phyloP scores from a whole-genome alignment of 208 protist genomes.

The Endotrypanum monterogeii region DNA sequence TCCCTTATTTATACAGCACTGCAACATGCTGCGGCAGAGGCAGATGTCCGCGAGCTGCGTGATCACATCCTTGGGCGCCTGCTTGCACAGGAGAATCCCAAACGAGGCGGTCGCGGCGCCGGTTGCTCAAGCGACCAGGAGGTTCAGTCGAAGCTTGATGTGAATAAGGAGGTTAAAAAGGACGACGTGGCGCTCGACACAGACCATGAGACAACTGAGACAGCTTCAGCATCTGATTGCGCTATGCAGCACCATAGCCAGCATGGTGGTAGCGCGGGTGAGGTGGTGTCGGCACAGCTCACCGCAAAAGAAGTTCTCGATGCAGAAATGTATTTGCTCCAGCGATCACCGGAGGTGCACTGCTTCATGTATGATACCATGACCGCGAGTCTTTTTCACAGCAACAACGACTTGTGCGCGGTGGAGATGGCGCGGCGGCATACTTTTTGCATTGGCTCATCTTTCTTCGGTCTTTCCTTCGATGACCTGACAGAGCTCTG shows the following conservation, averaged over 20 bases:
- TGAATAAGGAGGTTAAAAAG: background rate
- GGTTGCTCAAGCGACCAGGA: background rate
- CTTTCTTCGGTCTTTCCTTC: slow-evolving; percentile 43
- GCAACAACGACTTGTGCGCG: slow-evolving; percentile 37
- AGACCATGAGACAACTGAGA: background rate
- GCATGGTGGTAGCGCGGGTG: background rate
- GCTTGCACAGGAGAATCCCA: slow-evolving; percentile 7
- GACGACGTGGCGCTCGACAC: background rate
- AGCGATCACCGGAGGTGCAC: slow-evolving; percentile 48
- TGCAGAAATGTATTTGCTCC: slow-evolving; percentile 40
- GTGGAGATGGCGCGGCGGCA: slow-evolving; percentile 43
- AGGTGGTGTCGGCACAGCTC: background rate
- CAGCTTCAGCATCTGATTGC: background rate
- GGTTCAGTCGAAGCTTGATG: background rate
- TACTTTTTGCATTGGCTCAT: slow-evolving; percentile 41
- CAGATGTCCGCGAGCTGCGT: slow-evolving; percentile 56
- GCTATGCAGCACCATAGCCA: background rate
- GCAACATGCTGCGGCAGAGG: slow-evolving; percentile 58
- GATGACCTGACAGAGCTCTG: slow-evolving; percentile 54
- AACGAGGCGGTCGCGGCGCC: slow-evolving; percentile 1
- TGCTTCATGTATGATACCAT: slow-evolving; percentile 89
- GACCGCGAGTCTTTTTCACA: slow-evolving; percentile 68
- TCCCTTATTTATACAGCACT: slow-evolving; percentile 66
- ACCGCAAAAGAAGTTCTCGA: slow-evolving; percentile 20
- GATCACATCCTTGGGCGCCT: slow-evolving; percentile 44